Evolutionary conservation across 2,329 filamentous ascomycete genomes (phyloP).

Genomic region (Lachnellula subtilissima): DNA sequence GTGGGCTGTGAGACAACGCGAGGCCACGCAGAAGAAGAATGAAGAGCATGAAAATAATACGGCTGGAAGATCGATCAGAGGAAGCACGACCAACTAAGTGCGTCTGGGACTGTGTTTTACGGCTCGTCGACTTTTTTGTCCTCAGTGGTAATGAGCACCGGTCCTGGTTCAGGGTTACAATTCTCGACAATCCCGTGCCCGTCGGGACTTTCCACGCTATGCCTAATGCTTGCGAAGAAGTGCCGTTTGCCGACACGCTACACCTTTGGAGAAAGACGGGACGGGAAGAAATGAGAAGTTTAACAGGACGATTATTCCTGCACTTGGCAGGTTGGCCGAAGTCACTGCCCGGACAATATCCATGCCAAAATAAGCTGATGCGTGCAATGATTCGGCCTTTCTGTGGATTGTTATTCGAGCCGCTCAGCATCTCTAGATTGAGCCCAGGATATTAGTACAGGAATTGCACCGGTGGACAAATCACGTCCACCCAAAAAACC

Average conservation of each 20-base stretch:
- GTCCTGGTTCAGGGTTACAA: not conserved
- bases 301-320: not conserved
- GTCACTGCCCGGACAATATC: not conserved
- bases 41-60: not conserved
- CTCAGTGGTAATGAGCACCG: not conserved
- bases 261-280: constrained; percentile 5
- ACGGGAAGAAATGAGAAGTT: constrained; percentile 6
- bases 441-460: constrained; percentile 4
- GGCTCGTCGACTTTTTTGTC: not conserved
- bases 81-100: not conserved
- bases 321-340: constrained; percentile 8
- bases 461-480: constrained; percentile 10
- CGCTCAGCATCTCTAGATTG: not conserved
- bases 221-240: not conserved
- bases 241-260: not conserved
- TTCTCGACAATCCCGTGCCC: not conserved
- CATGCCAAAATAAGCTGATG: not conserved
- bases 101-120: too few species aligned
- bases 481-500: constrained; percentile 6
- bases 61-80: not conserved
- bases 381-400: constrained; percentile 7
- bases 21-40: too few species aligned
- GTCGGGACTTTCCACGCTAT: too few species aligned
- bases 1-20: too few species aligned
- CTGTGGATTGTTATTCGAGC: constrained; percentile 13